Evolutionary conservation across 169 alveolate genomes (phyloP).

Genomic region (Plasmodium vivax): DNA sequence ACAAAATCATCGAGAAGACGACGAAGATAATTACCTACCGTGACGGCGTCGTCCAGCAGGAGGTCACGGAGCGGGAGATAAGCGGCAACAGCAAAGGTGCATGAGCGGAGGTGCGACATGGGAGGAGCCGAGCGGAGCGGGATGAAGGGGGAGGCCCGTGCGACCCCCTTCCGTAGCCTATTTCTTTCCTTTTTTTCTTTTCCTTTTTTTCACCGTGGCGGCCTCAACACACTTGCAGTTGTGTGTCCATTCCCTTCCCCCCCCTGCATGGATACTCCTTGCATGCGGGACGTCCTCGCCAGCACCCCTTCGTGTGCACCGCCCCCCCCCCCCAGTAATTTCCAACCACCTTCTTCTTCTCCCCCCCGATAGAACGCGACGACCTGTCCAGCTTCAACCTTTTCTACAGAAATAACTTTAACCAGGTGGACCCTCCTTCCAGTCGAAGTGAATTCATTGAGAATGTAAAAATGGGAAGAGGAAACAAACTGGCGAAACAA

Average conservation of each 20-base stretch:
- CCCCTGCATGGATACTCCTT: too few relatives aligned
- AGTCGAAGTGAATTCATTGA: background rate
- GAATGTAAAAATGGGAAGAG: background rate
- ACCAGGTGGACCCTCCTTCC: background rate
- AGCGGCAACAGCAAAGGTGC: conserved; percentile 65
- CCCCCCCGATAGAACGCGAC: conserved; percentile 36
- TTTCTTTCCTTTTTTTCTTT: background rate
- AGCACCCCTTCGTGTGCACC: background rate
- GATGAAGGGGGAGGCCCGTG: background rate
- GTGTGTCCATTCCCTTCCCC: too few relatives aligned
- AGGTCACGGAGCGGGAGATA: conserved; percentile 50
- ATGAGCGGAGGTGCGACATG: background rate
- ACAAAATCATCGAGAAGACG: conserved; percentile 66
- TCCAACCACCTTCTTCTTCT: background rate
- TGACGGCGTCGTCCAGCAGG: conserved; percentile 63
- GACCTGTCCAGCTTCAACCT: conserved; percentile 6
- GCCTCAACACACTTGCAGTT: background rate
- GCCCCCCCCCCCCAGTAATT: background rate
- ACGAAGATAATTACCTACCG: conserved; percentile 62
- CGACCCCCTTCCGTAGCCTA: background rate
- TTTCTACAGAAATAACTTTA: conserved; percentile 14
- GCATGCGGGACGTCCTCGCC: background rate
- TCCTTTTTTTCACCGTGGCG: background rate
- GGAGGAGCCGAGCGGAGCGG: background rate
- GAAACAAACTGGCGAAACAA: conserved; percentile 6